These are phyloP conservation scores for Lecanicillium sp. DNA, from an alignment of 2,329 filamentous ascomycete genomes.

Conservation along the genomic window DNA sequence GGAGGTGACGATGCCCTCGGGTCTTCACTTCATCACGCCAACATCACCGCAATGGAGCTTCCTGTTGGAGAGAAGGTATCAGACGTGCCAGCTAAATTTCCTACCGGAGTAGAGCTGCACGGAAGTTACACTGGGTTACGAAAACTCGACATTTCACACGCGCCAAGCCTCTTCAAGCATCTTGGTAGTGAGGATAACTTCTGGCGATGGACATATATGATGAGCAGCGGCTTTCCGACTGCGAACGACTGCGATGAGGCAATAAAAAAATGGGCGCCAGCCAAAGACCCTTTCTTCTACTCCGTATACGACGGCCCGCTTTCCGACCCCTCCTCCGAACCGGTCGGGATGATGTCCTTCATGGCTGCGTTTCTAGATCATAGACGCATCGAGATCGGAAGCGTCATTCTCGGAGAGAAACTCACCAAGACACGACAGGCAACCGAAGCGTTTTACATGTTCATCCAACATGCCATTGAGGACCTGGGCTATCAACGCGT, in stretches of 20 bases:
- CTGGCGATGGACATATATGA: constrained; percentile 30
- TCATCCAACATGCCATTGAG: constrained; percentile 49
- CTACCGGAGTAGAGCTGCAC: constrained; percentile 17
- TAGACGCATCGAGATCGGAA: constrained; percentile 51
- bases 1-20: too few relatives aligned
- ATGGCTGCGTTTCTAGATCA: constrained; percentile 43
- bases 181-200: constrained; percentile 27
- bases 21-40: too few relatives aligned
- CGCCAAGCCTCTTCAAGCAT: constrained; percentile 25
- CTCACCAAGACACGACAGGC: constrained; percentile 49
- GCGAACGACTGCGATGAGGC: constrained; percentile 17
- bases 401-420: constrained; percentile 42
- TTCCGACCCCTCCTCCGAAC: constrained; percentile 22
- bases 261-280: constrained; percentile 20
- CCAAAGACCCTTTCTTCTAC: constrained; percentile 36
- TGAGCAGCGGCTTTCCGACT: constrained; percentile 20
- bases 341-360: constrained; percentile 37
- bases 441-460: constrained; percentile 52
- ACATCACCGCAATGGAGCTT: too few relatives aligned
- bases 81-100: neutral
- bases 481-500: constrained; percentile 49
- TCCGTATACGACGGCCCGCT: constrained; percentile 33
- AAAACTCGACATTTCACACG: constrained; percentile 23
- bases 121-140: constrained; percentile 28
- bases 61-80: constrained; percentile 2